phyloP scores from a whole-genome alignment of 2,329 filamentous ascomycete genomes.

The Clonostachys rhizophaga region DNA sequence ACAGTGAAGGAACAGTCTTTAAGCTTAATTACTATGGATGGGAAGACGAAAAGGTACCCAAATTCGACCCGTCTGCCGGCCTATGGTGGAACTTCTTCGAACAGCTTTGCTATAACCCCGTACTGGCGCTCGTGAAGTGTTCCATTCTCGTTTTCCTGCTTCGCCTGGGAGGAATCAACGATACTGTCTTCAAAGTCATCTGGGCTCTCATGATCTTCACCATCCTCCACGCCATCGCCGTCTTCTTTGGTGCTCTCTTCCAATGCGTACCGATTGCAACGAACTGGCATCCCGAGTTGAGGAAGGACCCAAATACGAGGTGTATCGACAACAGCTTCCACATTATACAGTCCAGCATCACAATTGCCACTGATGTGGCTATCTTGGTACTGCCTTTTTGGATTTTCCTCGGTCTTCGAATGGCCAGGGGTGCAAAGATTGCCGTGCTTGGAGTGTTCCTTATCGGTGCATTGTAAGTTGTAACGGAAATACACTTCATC shows the following conservation, averaged over 20 bases:
- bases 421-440: constrained; percentile 26
- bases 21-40: constrained; percentile 23
- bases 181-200: constrained; percentile 14
- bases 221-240: constrained; percentile 21
- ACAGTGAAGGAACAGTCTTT: constrained; percentile 8
- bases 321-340: constrained; percentile 28
- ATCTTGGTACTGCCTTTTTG: constrained; percentile 30
- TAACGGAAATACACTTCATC: neutral
- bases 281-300: constrained; percentile 20
- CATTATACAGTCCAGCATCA: constrained; percentile 26
- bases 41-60: constrained; percentile 8
- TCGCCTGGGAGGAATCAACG: constrained; percentile 28
- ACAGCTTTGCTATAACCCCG: constrained; percentile 37
- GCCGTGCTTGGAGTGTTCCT: constrained; percentile 32
- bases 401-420: constrained; percentile 32
- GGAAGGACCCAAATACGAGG: constrained; percentile 6
- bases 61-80: constrained; percentile 5
- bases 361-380: constrained; percentile 33
- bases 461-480: constrained; percentile 26
- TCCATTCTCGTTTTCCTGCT: constrained; percentile 40
- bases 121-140: constrained; percentile 37
- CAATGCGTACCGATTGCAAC: constrained; percentile 29
- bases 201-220: constrained; percentile 25
- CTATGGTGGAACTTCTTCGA: constrained; percentile 27
- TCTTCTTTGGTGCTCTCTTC: constrained; percentile 29